Base-by-base conservation (phyloP, 176 grass and related monocot species). In the Areca catechu region DNA sequence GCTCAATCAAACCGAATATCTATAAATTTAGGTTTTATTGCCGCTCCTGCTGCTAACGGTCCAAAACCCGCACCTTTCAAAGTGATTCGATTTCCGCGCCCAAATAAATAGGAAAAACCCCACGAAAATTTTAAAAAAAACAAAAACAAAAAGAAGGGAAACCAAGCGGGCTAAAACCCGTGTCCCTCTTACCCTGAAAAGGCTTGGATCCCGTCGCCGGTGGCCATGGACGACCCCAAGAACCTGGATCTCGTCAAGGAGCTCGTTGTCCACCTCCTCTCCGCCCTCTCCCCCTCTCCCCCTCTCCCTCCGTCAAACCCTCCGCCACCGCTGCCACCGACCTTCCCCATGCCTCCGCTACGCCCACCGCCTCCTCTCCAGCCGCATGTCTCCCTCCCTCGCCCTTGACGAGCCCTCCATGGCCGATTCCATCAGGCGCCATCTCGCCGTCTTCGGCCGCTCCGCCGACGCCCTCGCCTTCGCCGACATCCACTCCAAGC, bases 401-500 rank as follows among this genome's bases (percentile, higher is more conserved):
- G 69, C 89, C 51, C 80, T 77, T 54, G 86, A 96, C 29, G 91
- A 90, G 69, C 77, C 82, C 63, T 83, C 86, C 49, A 79, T 96
- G 71, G 86, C 83, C 47, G 91, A 96, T 71, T 72, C 91, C 59
- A 85, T 95, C 74, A 95, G 88, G 77, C 86, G 86, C 34, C 74
- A 79, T 56, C 83, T 96, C 64, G 86, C 83, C 2, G 71, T 71
- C 16, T 96, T 77, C 15, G 86, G 92, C 16, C 74, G 77, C 18
- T 71, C 80, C n/a, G 56, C 79, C 3, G 86, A 90, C 16, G 92
- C 92, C 15, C 86, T 96, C 47, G 53, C 92, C 58, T 82, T 96
- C 64, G 75, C 92, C 5, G 92, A 96, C 52, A 86, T 96, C 37
- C 86, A 96, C 52, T 76, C 91, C 74, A 90, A 96, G 71, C 92